Percentiles rank a stretch among this genome's conserved stretches.
phyloP scores from a whole-genome alignment of 129 eudicot genomes.

The Centella asiatica region DNA sequence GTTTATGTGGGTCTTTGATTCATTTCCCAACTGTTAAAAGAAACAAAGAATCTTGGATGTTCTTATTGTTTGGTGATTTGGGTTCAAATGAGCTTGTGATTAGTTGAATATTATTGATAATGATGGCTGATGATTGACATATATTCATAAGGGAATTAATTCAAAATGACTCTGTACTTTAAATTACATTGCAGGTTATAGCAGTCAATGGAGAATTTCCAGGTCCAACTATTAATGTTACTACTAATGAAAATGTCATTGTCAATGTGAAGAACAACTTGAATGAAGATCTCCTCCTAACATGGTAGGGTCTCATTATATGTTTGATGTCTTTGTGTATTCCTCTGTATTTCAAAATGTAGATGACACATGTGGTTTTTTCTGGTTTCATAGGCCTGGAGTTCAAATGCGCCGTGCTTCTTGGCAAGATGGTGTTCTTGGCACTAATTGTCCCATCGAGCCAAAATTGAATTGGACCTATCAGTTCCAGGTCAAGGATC shows the following conservation, averaged over 20 bases:
- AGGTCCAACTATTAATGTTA: conserved; percentile 50
- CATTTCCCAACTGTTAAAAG: too few species aligned
- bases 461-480: conserved; percentile 83
- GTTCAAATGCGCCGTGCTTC: conserved; percentile 83
- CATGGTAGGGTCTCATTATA: conserved; percentile 32
- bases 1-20: too few species aligned
- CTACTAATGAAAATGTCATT: conserved; percentile 46
- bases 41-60: too few species aligned
- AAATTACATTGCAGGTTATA: conserved; percentile 33
- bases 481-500: conserved; percentile 92
- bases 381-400: conserved; percentile 58
- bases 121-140: neutral
- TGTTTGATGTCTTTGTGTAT: neutral
- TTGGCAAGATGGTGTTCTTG: conserved; percentile 96
- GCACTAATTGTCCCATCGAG: conserved; percentile 91
- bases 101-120: neutral
- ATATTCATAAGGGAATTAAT: neutral
- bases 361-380: neutral
- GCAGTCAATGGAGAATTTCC: conserved; percentile 56
- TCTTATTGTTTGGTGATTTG: too few species aligned
- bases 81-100: neutral
- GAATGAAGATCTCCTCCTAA: conserved; percentile 41
- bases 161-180: neutral
- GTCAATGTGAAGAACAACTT: conserved; percentile 56
- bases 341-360: neutral